Evolutionary conservation across 192 early-diverging fungal genomes (phyloP).

Genomic region (Lobosporangium transversale): DNA sequence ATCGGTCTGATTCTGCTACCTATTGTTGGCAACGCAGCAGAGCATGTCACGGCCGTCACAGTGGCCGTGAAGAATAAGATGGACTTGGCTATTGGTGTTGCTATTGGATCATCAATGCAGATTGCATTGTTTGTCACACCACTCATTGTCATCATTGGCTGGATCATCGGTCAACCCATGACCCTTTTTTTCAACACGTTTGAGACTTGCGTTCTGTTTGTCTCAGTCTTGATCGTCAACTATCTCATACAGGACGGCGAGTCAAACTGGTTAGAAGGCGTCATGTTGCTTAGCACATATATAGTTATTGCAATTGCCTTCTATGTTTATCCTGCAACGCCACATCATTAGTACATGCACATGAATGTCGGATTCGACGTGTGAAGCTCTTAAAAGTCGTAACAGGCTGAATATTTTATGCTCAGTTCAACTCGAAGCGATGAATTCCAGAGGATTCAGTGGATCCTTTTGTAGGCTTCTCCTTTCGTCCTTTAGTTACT

Average conservation of each 20-base stretch:
- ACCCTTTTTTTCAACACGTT: conserved; percentile 85
- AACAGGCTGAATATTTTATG: no score
- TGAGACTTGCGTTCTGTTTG: conserved; percentile 85
- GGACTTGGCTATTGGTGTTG: conserved; percentile 90
- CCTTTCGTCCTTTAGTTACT: no score
- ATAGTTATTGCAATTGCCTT: conserved; percentile 86
- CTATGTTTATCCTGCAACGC: conserved; percentile 76
- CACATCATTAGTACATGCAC: no score
- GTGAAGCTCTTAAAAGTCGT: no score
- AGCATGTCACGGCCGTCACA: conserved; percentile 86
- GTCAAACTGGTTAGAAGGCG: conserved; percentile 94
- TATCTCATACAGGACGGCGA: conserved; percentile 86
- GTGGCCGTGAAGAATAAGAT: conserved; percentile 90
- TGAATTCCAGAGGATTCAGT: no score
- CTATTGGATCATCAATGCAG: conserved; percentile 90
- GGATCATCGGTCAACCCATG: conserved; percentile 84
- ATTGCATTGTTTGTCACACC: conserved; percentile 85
- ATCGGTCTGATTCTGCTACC: conserved; percentile 92
- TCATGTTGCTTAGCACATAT: conserved; percentile 84
- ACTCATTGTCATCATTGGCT: conserved; percentile 79
- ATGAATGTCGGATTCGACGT: no score
- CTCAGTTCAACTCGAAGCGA: no score
- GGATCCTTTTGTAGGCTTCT: no score
- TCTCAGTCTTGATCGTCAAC: conserved; percentile 81
- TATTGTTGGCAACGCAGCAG: conserved; percentile 91